These are phyloP conservation scores for Claviceps africana DNA, from an alignment of 2,329 filamentous ascomycete genomes.

Conservation along the genomic window DNA sequence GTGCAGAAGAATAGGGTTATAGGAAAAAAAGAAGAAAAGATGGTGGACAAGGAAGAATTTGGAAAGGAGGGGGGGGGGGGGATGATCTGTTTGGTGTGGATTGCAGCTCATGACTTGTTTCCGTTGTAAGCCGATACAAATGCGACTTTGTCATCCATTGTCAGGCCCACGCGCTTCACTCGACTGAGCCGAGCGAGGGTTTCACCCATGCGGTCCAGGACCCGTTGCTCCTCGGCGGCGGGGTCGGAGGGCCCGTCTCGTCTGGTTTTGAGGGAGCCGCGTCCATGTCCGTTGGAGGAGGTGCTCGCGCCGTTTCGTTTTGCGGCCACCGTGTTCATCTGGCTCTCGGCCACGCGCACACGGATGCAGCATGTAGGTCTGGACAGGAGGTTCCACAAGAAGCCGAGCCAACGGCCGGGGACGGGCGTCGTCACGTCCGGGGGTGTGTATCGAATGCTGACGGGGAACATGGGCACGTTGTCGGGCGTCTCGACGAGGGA, in stretches of 20 bases:
- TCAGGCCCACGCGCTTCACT: slow-evolving; percentile 78
- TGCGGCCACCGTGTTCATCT: slow-evolving; percentile 36
- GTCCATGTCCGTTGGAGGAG: slow-evolving; percentile 8
- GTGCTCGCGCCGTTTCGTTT: slow-evolving; percentile 21
- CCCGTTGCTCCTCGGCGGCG: slow-evolving; percentile 45
- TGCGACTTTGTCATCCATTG: slow-evolving; percentile 64
- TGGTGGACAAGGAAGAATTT: no score
- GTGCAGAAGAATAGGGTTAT: no score
- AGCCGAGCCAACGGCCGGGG: slow-evolving; percentile 55
- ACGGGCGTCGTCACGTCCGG: slow-evolving; percentile 84
- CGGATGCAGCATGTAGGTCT: slow-evolving; percentile 79
- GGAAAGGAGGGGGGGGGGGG: no score
- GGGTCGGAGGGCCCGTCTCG: slow-evolving; percentile 15
- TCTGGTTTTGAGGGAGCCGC: slow-evolving; percentile 16
- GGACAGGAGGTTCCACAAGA: slow-evolving; percentile 76
- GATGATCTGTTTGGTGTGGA: neutral
- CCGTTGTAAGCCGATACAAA: slow-evolving; percentile 59
- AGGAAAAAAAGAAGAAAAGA: no score
- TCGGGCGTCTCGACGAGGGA: slow-evolving; percentile 55
- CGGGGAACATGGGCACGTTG: slow-evolving; percentile 68
- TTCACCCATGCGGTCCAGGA: slow-evolving; percentile 71
- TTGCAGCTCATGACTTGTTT: slow-evolving; percentile 18
- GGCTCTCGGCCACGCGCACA: slow-evolving; percentile 72
- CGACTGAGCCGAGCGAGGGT: slow-evolving; percentile 74
- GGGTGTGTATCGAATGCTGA: slow-evolving; percentile 80